Base-by-base conservation (phyloP, 2,329 filamentous ascomycete genomes). In the Xylaria sp. region DNA sequence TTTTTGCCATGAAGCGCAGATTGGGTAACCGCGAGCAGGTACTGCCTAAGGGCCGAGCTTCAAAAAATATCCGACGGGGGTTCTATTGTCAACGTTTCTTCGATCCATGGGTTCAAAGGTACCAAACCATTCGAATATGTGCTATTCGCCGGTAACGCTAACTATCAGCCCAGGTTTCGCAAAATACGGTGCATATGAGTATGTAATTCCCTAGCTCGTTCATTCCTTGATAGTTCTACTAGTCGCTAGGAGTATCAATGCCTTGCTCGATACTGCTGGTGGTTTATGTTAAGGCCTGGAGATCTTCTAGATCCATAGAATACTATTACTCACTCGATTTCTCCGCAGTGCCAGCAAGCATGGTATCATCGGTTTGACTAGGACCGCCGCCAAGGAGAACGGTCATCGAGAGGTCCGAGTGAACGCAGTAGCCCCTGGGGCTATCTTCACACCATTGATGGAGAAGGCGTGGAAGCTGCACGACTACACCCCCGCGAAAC, bases 1-100 rank as follows among this genome's bases (percentile, higher is more conserved):
- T 43, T 28, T 12, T 36, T 25, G 25, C 28, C 20, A 20, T 46
- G 50, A 57, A 18, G 46, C 30, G 20, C 63, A 66, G 52, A 25
- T 55, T 43, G n/a, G 41, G 46, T 72, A 70, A 72, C 67, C 41
- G 43, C 32, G 25, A 39, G 66, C 58, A 72, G 70, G 70, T 83
- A 85, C 73, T 85, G 83, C 68, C 70, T 86, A 69, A 79, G 84
- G 45, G 83, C 82, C 36, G 77, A 83, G 76, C 77, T 85, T 48
- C 75, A 75, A 43, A 80, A 81, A 46, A 81, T 88, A 56, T 78
- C 80, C 25, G 76, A 81, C 6, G 82, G 84, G 1, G 86, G 86
- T 8, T 87, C 86, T 67, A 88, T 90, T 73, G 87, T 90, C 62
- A 89, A 87, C 73, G 81, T 86, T 32, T 80, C 84, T 30, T 87